Evolutionary conservation across 108 stramenopile species (phyloP), one percentile per base, ranked within the genome.

Genomic region (Conticribra weissflogii): DNA sequence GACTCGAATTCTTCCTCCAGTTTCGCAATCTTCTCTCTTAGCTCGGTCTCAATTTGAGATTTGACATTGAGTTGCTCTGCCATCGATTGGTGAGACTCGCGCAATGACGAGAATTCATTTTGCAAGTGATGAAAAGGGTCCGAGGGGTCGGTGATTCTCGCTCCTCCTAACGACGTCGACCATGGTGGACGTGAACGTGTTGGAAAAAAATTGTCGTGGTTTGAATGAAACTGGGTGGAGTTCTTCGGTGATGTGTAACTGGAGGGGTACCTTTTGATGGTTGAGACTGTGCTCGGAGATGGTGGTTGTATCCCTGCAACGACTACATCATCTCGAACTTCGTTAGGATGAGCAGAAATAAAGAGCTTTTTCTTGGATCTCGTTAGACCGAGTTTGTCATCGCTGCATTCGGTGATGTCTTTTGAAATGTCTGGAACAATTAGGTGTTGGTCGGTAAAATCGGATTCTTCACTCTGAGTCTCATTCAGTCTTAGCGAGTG

Each of bases 61-160:
- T 71, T 71, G 51, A 25, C 23, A 24, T 51, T 71, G 7, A 69
- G 68, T 47, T 41, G 44, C 17, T 59, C 32, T 1, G 51, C 25
- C 51, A 61, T 71, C 14, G 70, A 71, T 52, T 41, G 23, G 50
- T 71, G 51, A 0, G 70, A 22, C 44, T 24, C 8, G 44, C 58
- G 49, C 70, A 71, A 50, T 3, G 70, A 53, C 19, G 18, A 28
- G 19, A 61, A 24, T 48, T 61, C 59, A 53, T 51, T 23, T 25
- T 50, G 59, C 17, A 71, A 19, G 33, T 54, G 36, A 21, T 71
- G 59, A 27, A 71, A 61, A 9, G 58, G 49, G 33, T 64, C 49
- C 1, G 3, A 9, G 8, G 12, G 5, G 8, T 41, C 36, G 12
- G 36, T 41, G 36, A 12, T 12, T 5, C 5, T 41, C 5, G 8